Evolutionary conservation across 129 eudicot genomes (phyloP), one percentile per base, ranked within the genome.

Genomic region (Flaveria brownii): DNA sequence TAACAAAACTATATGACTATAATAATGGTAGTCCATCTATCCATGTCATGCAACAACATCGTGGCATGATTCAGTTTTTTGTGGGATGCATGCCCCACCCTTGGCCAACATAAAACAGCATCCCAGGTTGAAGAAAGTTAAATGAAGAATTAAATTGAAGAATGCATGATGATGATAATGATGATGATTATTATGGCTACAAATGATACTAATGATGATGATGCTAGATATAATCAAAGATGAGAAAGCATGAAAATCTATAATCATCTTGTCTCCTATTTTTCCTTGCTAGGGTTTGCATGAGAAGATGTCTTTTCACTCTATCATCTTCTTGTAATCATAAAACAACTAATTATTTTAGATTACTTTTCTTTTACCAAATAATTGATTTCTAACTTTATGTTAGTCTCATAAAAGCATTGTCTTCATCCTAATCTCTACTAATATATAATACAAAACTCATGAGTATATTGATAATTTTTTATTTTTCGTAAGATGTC

Each of bases 21-120:
- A 72, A 79, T 72, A 80, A 73, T 80, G 57, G 61, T 22, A 74
- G 52, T 56, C 84, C 84, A 74, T 68, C 62, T 12, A 75, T 75
- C 68, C 39, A 72, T 72, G 78, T 73, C 79, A n/a, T n/a, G n/a
- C n/a, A 80, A 80, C 69, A 59, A 74, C 70, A 80, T 80, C 72
- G 65, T 80, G 78, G 74, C 80, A 66, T 80, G 63, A 57, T 67
- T 80, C 54, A 80, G 75, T 74, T 66, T 66, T 78, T 80, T 55
- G 45, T 80, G 79, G 83, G 75, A 65, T 65, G 62, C 63, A 67
- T 80, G 84, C 74, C 84, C 84, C 76, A 80, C 80, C 63, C 76
- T 67, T 80, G 71, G 55, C 84, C 74, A 80, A 80, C 84, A 80
- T 74, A 55, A 80, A 74, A 80, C 80, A 80, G 84, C 84, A 80